phyloP scores from a whole-genome alignment of 2,329 filamentous ascomycete species.

The Pseudogymnoascus sp. region DNA sequence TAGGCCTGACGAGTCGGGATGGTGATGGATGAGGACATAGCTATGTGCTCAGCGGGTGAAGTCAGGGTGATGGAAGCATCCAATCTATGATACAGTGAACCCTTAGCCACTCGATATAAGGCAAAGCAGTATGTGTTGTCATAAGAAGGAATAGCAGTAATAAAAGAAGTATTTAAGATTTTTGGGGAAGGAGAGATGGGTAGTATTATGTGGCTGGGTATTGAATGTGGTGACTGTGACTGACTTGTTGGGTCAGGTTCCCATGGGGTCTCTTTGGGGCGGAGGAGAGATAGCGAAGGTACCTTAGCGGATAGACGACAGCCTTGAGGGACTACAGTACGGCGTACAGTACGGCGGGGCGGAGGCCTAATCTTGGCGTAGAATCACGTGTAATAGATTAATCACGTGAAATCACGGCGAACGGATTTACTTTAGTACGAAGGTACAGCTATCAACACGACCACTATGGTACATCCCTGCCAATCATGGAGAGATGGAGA shows the following conservation, averaged over 20 bases:
- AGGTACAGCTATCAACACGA: background rate
- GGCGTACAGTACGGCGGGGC: background rate
- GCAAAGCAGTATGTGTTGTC: background rate
- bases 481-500: background rate
- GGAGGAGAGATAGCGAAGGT: background rate
- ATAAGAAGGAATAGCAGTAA: background rate
- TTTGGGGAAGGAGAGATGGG: background rate
- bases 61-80: constrained; percentile 1
- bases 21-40: constrained; percentile 61
- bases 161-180: background rate
- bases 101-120: background rate
- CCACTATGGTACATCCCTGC: background rate
- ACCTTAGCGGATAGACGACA: constrained; percentile 1
- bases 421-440: background rate
- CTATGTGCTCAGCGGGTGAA: constrained; percentile 8
- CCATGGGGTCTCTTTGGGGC: background rate
- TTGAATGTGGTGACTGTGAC: background rate
- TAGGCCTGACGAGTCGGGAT: constrained; percentile 47
- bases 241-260: background rate
- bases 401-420: background rate
- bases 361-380: background rate
- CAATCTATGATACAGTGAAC: background rate
- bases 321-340: no score
- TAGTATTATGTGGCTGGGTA: background rate
- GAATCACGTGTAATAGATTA: background rate